A percentile compares a stretch with the other conserved stretches of the same genome.
These are phyloP conservation scores for Boletus insuetus DNA, from an alignment of 768 basidiomycete genomes.

Conservation along the genomic window DNA sequence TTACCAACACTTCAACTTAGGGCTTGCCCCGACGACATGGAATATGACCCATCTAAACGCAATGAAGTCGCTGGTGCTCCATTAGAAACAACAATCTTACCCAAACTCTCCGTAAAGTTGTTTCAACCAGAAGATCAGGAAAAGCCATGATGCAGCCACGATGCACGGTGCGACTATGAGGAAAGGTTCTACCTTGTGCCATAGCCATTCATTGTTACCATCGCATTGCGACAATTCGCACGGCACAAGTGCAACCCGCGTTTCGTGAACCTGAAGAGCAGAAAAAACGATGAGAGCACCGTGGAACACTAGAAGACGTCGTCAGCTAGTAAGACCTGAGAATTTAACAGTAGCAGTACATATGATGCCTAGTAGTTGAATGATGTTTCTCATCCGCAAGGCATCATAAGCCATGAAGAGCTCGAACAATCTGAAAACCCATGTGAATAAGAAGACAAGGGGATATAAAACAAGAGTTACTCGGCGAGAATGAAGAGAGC, in stretches of 20 bases:
- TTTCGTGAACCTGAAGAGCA: slow-evolving; percentile 75
- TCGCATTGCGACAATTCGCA: slow-evolving; percentile 37
- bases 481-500: slow-evolving; percentile 81
- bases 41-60: slow-evolving; percentile 80
- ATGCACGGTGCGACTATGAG: slow-evolving; percentile 72
- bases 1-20: slow-evolving; percentile 72
- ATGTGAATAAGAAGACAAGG: background rate
- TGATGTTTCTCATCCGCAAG: slow-evolving; percentile 71
- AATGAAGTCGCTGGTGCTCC: background rate
- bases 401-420: slow-evolving; percentile 81
- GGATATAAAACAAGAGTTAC: slow-evolving; percentile 39
- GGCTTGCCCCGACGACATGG: slow-evolving; percentile 84
- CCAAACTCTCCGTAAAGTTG: slow-evolving; percentile 80
- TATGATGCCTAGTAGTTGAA: slow-evolving; percentile 74
- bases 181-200: slow-evolving; percentile 57
- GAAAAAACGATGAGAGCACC: slow-evolving; percentile 69
- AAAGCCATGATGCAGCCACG: slow-evolving; percentile 63
- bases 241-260: slow-evolving; percentile 54
- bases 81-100: slow-evolving; percentile 39
- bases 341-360: slow-evolving; percentile 39
- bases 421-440: slow-evolving; percentile 64
- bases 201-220: slow-evolving; percentile 57
- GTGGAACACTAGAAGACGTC: slow-evolving; percentile 54
- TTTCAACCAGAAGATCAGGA: slow-evolving; percentile 66
- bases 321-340: slow-evolving; percentile 2